Base-by-base conservation (phyloP, 768 basidiomycete genomes). In the Mycena chlorophos region DNA sequence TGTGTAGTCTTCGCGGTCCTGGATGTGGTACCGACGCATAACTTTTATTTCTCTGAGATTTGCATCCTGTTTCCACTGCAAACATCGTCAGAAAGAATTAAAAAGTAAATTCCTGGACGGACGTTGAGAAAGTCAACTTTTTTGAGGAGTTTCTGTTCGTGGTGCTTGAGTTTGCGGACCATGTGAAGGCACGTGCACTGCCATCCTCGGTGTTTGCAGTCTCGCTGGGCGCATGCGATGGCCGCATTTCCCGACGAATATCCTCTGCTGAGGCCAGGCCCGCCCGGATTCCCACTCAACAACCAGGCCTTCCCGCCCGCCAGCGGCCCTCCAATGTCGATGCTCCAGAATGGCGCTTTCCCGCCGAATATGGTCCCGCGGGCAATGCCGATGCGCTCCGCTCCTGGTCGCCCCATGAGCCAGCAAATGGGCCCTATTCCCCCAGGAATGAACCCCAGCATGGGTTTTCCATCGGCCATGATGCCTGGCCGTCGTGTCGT, bases 51-150 rank as follows among this genome's bases (percentile, higher is more conserved):
- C 97, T 38, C 95, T 85, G 16, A 87, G 73, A 68, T 86, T 88
- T 14, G 88, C 86, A 84, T 98, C 95, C 74, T 94, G 88, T 74
- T 94, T 98, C 96, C 96, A 98, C 92, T 96, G 71, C 16, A 31
- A n/a, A 31, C 38, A 38, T 52, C n/a, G 45, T 54, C 26, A 28
- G 30, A 58, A 50, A 69, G 49, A 46, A 38, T 5, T 37, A 28
- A 23, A 22, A 37, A 30, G 22, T 25, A 25, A 40, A 34, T 38
- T 48, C 22, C 14, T 23, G 10, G 26, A 75, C 84, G 55, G 67
- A 93, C 94, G 67, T 89, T 91, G 57, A 98, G 81, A 71, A 99
- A 97, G 73, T 98, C 97, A 65, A 98, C 95, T 75, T 97, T 94
- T 70, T 91, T 94, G 70, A 95, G 83, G 29, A 97, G 81, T 66